These are phyloP conservation scores for Rhodotorula diobovata DNA, from an alignment of 768 basidiomycete species.

Conservation along the genomic window DNA sequence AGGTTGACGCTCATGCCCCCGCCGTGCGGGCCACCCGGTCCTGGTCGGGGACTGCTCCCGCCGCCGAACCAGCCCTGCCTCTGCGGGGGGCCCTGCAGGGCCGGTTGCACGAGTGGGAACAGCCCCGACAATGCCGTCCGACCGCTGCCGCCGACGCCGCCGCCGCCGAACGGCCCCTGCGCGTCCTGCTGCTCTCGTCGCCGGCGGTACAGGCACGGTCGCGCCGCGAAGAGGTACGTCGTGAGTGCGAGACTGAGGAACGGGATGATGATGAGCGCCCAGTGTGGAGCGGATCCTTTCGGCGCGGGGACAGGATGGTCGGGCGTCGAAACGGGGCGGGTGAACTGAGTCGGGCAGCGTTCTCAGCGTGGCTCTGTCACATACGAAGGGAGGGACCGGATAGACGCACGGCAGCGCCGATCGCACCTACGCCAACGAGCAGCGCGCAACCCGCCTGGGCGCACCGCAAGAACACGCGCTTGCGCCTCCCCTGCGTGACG, in stretches of 20 bases:
- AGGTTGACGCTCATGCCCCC: constrained; percentile 15
- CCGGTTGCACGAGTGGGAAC: background rate
- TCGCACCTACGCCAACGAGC: background rate
- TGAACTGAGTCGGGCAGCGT: constrained; percentile 6
- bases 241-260: constrained; percentile 20
- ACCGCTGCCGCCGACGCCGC: too few species aligned
- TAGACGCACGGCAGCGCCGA: constrained; percentile 4
- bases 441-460: background rate
- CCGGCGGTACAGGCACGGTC: background rate
- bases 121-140: background rate
- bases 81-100: background rate
- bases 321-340: background rate
- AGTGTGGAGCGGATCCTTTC: background rate
- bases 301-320: background rate
- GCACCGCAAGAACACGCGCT: constrained; percentile 2
- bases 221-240: constrained; percentile 1
- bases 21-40: background rate
- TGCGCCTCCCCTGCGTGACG: background rate
- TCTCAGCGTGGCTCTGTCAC: too few species aligned
- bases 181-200: background rate
- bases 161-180: background rate
- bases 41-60: background rate
- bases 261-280: constrained; percentile 17
- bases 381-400: too few species aligned
- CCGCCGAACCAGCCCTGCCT: background rate